Conservation (phyloP, 495 filamentous ascomycete genomes). For the Penicillium samsonianum region DNA sequence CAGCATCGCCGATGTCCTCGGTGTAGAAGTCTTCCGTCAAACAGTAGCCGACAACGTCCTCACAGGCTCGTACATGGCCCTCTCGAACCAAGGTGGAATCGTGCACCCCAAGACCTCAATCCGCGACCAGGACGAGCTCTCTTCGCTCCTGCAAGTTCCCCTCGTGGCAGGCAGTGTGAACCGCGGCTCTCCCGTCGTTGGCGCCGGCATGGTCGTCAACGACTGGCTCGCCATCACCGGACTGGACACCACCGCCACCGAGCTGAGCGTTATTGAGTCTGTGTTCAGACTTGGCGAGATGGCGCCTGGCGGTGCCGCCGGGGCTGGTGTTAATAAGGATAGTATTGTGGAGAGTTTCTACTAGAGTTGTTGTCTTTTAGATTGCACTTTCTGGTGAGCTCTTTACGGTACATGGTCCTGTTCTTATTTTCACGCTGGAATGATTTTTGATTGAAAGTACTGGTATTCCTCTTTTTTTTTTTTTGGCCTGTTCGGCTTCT, state of each 20-base stretch:
- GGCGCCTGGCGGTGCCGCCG: slow-evolving; percentile 53
- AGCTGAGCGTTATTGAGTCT: slow-evolving; percentile 92
- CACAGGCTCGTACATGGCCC: slow-evolving; percentile 90
- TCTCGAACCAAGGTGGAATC: slow-evolving; percentile 94
- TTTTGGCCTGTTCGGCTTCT: slow-evolving; percentile 1
- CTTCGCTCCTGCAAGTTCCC: slow-evolving; percentile 88
- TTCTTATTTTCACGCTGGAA: slow-evolving; percentile 13
- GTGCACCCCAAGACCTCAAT: slow-evolving; percentile 96
- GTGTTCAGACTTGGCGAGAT: slow-evolving; percentile 90
- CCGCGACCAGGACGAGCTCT: slow-evolving; percentile 97
- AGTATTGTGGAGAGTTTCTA: slow-evolving; percentile 99
- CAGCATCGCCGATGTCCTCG: slow-evolving; percentile 87
- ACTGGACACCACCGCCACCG: slow-evolving; percentile 93
- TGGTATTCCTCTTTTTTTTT: neutral
- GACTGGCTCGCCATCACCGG: slow-evolving; percentile 99
- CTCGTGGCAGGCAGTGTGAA: slow-evolving; percentile 94
- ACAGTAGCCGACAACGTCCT: slow-evolving; percentile 96
- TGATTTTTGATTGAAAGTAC: slow-evolving; percentile 11
- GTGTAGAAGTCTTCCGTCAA: slow-evolving; percentile 97
- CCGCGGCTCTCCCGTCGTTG: slow-evolving; percentile 88
- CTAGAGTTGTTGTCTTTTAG: slow-evolving; percentile 46
- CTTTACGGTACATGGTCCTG: neutral
- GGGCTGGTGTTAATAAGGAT: slow-evolving; percentile 82
- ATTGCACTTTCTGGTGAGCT: slow-evolving; percentile 4
- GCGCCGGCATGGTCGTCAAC: slow-evolving; percentile 98